A percentile compares a stretch with the other conserved stretches of the same genome.
These are phyloP conservation scores for Talaromyces ruber DNA, from an alignment of 495 filamentous ascomycete species.

Conservation along the genomic window DNA sequence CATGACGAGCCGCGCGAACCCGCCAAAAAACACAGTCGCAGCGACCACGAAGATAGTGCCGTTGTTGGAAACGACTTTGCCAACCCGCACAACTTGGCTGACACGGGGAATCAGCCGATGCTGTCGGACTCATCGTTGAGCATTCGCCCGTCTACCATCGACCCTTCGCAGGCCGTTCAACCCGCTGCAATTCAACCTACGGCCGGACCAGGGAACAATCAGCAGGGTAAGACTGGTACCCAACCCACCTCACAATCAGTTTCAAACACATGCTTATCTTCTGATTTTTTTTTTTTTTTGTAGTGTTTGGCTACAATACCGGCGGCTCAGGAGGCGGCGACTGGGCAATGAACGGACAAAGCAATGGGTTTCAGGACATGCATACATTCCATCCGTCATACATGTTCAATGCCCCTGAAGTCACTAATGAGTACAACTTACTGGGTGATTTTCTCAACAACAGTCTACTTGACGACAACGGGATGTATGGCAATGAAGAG, in stretches of 20 bases:
- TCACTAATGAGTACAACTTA: conserved; percentile 90
- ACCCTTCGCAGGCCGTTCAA: conserved; percentile 25
- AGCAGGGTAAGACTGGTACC: conserved; percentile 60
- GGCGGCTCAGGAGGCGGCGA: conserved; percentile 28
- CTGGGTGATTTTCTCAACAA: conserved; percentile 92
- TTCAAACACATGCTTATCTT: conserved; percentile 12
- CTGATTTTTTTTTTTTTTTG: background rate
- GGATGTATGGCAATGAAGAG: conserved; percentile 55
- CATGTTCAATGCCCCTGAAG: conserved; percentile 91
- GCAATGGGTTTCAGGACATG: conserved; percentile 78
- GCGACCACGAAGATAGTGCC: conserved; percentile 55
- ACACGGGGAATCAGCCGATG: conserved; percentile 35
- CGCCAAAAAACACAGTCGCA: conserved; percentile 63
- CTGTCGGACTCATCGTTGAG: conserved; percentile 27
- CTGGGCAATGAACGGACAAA: conserved; percentile 63
- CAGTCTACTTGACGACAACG: conserved; percentile 73
- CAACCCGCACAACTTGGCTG: conserved; percentile 30
- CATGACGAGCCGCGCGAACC: conserved; percentile 92
- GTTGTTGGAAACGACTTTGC: conserved; percentile 39
- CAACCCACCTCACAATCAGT: conserved; percentile 3
- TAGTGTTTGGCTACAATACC: conserved; percentile 48
- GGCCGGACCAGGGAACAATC: conserved; percentile 45
- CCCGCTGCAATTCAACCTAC: conserved; percentile 22
- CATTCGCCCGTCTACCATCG: conserved; percentile 23
- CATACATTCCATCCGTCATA: conserved; percentile 88